Conservation (phyloP, 495 filamentous ascomycete species). For the Podospora tetraspora region DNA sequence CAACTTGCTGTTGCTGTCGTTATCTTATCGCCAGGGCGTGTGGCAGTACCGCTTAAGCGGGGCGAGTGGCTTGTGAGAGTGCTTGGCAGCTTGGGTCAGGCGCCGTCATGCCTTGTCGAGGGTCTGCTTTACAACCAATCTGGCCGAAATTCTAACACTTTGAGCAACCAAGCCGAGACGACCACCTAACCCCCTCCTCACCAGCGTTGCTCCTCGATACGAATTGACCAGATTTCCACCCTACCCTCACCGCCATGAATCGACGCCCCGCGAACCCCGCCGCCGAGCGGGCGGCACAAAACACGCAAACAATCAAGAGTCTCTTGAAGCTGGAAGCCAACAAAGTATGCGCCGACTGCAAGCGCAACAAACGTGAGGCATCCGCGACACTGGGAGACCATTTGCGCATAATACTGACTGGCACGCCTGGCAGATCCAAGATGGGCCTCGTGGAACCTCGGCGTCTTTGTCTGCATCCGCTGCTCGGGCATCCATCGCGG, state of each 20-base stretch:
- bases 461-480: constrained; percentile 93
- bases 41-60: too few species aligned
- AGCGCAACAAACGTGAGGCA: constrained; percentile 88
- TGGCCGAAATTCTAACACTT: neutral
- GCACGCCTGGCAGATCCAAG: constrained; percentile 62
- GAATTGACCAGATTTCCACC: neutral
- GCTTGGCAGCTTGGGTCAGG: too few species aligned
- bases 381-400: neutral
- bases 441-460: constrained; percentile 98
- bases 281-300: constrained; percentile 76
- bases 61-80: too few species aligned
- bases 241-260: constrained; percentile 60
- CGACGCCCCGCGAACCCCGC: constrained; percentile 69
- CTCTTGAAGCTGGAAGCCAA: constrained; percentile 89
- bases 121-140: neutral
- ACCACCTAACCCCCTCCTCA: neutral
- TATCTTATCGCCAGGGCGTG: too few species aligned
- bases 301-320: constrained; percentile 83
- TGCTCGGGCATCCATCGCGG: constrained; percentile 97
- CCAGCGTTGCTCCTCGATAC: neutral
- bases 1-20: too few species aligned
- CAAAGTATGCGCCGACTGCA: constrained; percentile 97
- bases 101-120: neutral
- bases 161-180: neutral
- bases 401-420: constrained; percentile 15